Evolutionary conservation across 2,329 filamentous ascomycete species (phyloP).

Genomic region (Diaporthe sp.): DNA sequence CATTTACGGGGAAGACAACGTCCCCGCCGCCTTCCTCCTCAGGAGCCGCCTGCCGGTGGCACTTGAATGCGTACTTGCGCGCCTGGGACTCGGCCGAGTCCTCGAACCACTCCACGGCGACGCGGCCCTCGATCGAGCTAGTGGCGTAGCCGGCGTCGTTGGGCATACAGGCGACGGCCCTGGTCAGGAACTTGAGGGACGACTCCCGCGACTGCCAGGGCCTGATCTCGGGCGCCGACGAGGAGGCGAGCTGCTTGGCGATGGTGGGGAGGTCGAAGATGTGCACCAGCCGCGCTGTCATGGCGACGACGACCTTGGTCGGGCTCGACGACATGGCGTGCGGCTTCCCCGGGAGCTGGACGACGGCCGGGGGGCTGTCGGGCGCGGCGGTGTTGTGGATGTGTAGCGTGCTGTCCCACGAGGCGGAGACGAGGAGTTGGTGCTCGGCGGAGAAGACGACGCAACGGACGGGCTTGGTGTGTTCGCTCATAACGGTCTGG

Average conservation of each 20-base stretch:
- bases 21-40: conserved; percentile 77
- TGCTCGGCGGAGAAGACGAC: conserved; percentile 85
- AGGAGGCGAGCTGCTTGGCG: conserved; percentile 64
- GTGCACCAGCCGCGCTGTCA: conserved; percentile 92
- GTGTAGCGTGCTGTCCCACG: conserved; percentile 94
- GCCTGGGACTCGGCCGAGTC: conserved; percentile 86
- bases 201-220: conserved; percentile 96
- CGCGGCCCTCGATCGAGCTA: conserved; percentile 92
- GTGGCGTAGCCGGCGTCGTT: conserved; percentile 95
- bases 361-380: conserved; percentile 68
- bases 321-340: conserved; percentile 85
- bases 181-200: conserved; percentile 94
- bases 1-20: conserved; percentile 92
- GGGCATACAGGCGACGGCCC: conserved; percentile 95
- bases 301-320: conserved; percentile 91
- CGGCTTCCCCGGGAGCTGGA: conserved; percentile 86
- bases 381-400: conserved; percentile 76
- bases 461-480: conserved; percentile 83
- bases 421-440: conserved; percentile 86
- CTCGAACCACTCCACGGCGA: conserved; percentile 98
- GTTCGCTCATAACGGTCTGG: conserved; percentile 82
- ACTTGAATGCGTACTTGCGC: conserved; percentile 98
- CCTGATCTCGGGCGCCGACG: conserved; percentile 67
- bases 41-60: conserved; percentile 82
- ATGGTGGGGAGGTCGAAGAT: conserved; percentile 91